phyloP scores from a whole-genome alignment of 345 rosid genomes.

The Geranium rotundifolium region DNA sequence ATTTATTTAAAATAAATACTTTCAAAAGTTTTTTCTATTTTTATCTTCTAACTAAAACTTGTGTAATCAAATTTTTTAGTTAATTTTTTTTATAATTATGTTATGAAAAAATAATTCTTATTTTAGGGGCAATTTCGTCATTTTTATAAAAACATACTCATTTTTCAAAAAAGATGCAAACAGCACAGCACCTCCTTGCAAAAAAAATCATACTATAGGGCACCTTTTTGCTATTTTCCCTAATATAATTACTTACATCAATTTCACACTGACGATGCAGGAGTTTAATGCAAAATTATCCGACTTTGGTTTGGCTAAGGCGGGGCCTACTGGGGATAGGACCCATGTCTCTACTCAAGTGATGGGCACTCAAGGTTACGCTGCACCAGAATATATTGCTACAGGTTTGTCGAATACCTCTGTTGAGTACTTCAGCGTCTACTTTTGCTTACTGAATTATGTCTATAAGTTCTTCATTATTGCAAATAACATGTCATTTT shows the following conservation, averaged over 20 bases:
- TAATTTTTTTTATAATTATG: too few relatives aligned
- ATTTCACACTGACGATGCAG: constrained; percentile 27
- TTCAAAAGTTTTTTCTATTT: too few relatives aligned
- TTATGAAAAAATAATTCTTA: too few relatives aligned
- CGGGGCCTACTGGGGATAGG: constrained; percentile 92
- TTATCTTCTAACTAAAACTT: too few relatives aligned
- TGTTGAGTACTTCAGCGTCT: background rate
- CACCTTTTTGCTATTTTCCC: too few relatives aligned
- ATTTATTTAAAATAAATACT: too few relatives aligned
- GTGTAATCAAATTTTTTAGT: too few relatives aligned
- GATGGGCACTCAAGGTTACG: constrained; percentile 95
- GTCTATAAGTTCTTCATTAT: background rate
- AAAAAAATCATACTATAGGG: too few relatives aligned
- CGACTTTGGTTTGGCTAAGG: constrained; percentile 96
- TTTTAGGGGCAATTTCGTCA: too few relatives aligned
- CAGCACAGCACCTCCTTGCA: too few relatives aligned
- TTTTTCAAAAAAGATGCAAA: too few relatives aligned
- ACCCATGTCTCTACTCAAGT: constrained; percentile 97
- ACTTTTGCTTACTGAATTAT: constrained; percentile 3
- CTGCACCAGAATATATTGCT: constrained; percentile 96
- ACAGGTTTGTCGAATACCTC: constrained; percentile 45
- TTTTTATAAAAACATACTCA: too few relatives aligned
- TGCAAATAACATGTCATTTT: background rate
- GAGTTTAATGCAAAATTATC: constrained; percentile 85
- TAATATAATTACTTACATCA: constrained; percentile 3